Conservation (phyloP, 2,329 filamentous ascomycete genomes). For the Hyphodiscus sp. region DNA sequence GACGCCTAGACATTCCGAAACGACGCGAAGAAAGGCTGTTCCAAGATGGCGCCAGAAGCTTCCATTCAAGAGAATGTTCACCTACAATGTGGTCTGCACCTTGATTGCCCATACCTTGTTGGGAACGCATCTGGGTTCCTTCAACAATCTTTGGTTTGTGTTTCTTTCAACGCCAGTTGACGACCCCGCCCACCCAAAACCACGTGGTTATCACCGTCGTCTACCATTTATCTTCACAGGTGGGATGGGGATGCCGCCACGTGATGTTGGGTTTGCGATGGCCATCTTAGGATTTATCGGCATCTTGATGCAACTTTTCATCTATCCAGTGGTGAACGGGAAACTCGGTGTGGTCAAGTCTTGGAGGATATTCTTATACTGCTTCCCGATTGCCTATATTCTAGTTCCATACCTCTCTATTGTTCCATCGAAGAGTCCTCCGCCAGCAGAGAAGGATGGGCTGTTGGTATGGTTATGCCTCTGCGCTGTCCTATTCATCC, state of each 20-base stretch:
- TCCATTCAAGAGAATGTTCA: slow-evolving; percentile 30
- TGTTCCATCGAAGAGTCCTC: slow-evolving; percentile 41
- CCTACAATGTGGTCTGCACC: slow-evolving; percentile 36
- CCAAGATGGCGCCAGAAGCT: slow-evolving; percentile 19
- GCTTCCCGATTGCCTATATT: slow-evolving; percentile 65
- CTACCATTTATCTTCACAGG: slow-evolving; percentile 47
- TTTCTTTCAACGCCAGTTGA: slow-evolving; percentile 54
- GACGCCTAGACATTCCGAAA: slow-evolving; percentile 2
- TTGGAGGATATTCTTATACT: slow-evolving; percentile 58
- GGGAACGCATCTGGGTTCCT: slow-evolving; percentile 60
- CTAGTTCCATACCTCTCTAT: slow-evolving; percentile 64
- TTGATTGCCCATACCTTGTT: slow-evolving; percentile 60
- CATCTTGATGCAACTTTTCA: slow-evolving; percentile 59
- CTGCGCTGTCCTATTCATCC: slow-evolving; percentile 44
- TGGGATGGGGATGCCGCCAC: slow-evolving; percentile 64
- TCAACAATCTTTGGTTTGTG: slow-evolving; percentile 52
- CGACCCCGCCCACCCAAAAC: slow-evolving; percentile 40
- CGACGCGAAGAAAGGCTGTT: slow-evolving; percentile 4
- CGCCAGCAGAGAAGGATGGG: slow-evolving; percentile 26
- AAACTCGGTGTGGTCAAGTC: slow-evolving; percentile 60
- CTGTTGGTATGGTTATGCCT: slow-evolving; percentile 22
- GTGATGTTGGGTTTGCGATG: slow-evolving; percentile 67
- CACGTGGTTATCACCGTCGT: slow-evolving; percentile 40
- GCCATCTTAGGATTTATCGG: slow-evolving; percentile 69
- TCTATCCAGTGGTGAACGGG: slow-evolving; percentile 64